Evolutionary conservation across 441 rosid species (phyloP).

Genomic region (Monsonia emarginata): DNA sequence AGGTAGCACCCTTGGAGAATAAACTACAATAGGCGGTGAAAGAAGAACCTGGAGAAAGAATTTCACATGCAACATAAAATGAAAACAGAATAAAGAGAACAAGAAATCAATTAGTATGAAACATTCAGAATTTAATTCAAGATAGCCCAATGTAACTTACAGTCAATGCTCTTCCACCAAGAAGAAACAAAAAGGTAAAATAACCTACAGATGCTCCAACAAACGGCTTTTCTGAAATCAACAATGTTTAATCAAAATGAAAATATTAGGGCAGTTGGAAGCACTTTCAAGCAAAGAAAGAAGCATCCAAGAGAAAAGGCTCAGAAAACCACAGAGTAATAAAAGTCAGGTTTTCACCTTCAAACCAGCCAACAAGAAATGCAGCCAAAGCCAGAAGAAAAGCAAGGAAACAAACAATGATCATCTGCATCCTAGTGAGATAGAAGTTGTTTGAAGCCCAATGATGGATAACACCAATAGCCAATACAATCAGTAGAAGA

Average conservation of each 20-base stretch:
- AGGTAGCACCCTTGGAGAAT: conserved; percentile 97
- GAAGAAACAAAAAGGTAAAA: conserved; percentile 83
- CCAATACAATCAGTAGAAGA: conserved; percentile 82
- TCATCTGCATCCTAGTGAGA: conserved; percentile 84
- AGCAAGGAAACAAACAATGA: conserved; percentile 88
- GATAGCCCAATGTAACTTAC: conserved; percentile 40
- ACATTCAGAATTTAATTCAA: conserved; percentile 11
- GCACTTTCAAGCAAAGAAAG: conserved; percentile 5
- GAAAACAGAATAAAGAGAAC: conserved; percentile 10
- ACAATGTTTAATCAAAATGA: conserved; percentile 5
- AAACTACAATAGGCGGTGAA: conserved; percentile 98
- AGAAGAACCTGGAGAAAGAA: conserved; percentile 69
- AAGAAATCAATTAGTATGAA: conserved; percentile 13
- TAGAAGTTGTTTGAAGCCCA: conserved; percentile 99
- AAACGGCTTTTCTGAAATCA: conserved; percentile 71
- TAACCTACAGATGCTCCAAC: conserved; percentile 99
- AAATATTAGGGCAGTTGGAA: conserved; percentile 7
- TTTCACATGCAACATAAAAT: conserved; percentile 11
- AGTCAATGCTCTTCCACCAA: conserved; percentile 96
- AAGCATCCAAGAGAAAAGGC: conserved; percentile 5
- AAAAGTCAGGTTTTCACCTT: conserved; percentile 42
- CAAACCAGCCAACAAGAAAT: conserved; percentile 88
- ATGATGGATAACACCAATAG: conserved; percentile 90
- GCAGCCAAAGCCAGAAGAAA: conserved; percentile 97
- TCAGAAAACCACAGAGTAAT: conserved; percentile 8